Conservation (phyloP, 2,329 filamentous ascomycete species). For the Trichoderma asperellum region DNA sequence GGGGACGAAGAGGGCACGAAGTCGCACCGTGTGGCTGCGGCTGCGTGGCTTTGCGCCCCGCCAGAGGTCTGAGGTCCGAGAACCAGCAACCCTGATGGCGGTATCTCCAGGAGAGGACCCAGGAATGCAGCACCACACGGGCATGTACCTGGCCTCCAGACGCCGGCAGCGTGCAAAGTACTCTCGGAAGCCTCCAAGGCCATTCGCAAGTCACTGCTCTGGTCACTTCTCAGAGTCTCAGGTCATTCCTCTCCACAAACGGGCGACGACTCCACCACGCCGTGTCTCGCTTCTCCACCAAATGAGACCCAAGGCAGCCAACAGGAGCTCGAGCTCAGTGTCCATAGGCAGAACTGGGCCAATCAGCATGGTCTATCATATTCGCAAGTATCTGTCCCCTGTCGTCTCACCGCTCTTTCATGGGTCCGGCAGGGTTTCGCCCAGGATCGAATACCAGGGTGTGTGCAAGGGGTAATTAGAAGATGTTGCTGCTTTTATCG, state of each 20-base stretch:
- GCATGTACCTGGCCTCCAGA: slow-evolving; percentile 13
- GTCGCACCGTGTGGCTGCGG: slow-evolving; percentile 18
- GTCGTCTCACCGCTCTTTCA: slow-evolving; percentile 28
- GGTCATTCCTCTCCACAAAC: slow-evolving; percentile 6
- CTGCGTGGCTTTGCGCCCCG: slow-evolving; percentile 5
- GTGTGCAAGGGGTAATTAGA: background rate
- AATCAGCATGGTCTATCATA: background rate
- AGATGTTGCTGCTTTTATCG: background rate
- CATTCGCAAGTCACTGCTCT: background rate
- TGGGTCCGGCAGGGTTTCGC: background rate
- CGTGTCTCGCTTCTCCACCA: slow-evolving; percentile 18
- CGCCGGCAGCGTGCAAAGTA: background rate
- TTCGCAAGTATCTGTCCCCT: slow-evolving; percentile 8
- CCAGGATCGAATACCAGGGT: slow-evolving; percentile 10
- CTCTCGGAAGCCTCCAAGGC: background rate
- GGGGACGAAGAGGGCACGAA: background rate
- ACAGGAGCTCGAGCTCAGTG: background rate
- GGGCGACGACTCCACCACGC: slow-evolving; percentile 14
- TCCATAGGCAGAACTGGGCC: background rate
- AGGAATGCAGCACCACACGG: background rate
- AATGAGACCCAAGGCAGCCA: slow-evolving; percentile 19
- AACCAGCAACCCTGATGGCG: slow-evolving; percentile 1
- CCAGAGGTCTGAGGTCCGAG: background rate
- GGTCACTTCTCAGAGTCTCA: slow-evolving; percentile 5
- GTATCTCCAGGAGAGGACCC: background rate